Base-by-base conservation (phyloP, 306 rosid species). In the Casuarina cunninghamiana region DNA sequence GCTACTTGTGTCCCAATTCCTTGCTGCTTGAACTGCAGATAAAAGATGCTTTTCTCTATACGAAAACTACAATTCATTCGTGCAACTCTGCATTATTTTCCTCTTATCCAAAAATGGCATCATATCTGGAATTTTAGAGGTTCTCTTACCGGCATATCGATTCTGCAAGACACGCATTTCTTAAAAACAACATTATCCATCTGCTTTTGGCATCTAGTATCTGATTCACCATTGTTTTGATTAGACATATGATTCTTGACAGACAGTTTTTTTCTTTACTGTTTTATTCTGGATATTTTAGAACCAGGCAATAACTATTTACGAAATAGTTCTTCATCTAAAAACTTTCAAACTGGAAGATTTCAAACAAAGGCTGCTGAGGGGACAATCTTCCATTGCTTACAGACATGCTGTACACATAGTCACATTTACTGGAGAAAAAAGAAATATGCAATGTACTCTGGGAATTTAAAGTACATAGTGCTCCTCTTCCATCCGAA, bases 401-500 rank as follows among this genome's bases (percentile, higher is more conserved):
- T 37, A 19, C 35, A 39, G 71, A 19, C 62, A 53, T 66, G 8
- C 19, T 16, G 65, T 26, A 69, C 53, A 53, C 13, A 42, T 38
- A n/a, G 16, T 11, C 6, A 51, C 1, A 48, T 48, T 35, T 0
- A 55, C 53, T 16, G 37, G 19, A 9, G 48, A 37, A 63, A 11
- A 35, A 42, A n/a, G 9, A 4, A 7, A 15, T 6, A 3, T 16
- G 46, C 71, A 9, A 41, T 12, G 17, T 67, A 16, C 35, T 42
- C 13, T 6, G 13, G 46, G n/a, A 19, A 55, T 6, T 48, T 60
- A 72, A 12, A 45, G 7, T 37, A 50, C 70, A 44, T 54, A 79
- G 65, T 49, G 35, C 26, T 83, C 83, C 84, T 90, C 97, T 82
- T 85, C 90, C 75, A 87, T 87, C 71, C 83, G 76, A 48, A 89